These are phyloP conservation scores for Boletus tomentosulus DNA, from an alignment of 768 basidiomycete species.

Conservation along the genomic window DNA sequence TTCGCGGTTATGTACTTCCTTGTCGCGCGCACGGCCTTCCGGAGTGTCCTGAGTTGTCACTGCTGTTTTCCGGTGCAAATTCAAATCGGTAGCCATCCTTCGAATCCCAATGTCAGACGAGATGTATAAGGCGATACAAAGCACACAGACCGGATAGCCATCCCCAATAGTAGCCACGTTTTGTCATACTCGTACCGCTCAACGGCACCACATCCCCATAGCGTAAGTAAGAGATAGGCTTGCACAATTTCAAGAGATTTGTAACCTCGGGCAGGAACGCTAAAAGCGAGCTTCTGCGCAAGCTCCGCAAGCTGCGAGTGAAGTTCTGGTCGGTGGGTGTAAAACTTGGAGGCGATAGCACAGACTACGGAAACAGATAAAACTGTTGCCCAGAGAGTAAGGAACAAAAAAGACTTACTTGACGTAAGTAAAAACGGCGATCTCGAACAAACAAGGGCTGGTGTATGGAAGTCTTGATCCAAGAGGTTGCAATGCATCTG, in stretches of 20 bases:
- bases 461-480: conserved; percentile 88
- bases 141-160: conserved; percentile 66
- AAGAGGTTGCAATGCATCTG: conserved; percentile 80
- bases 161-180: conserved; percentile 87
- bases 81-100: conserved; percentile 95
- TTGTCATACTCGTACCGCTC: conserved; percentile 96
- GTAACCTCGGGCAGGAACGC: conserved; percentile 79
- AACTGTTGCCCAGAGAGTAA: neutral
- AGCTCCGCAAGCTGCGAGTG: conserved; percentile 76
- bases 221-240: conserved; percentile 82
- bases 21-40: conserved; percentile 76
- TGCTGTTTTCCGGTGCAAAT: conserved; percentile 84
- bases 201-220: conserved; percentile 93
- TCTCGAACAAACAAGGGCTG: conserved; percentile 87
- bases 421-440: conserved; percentile 95
- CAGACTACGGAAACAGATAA: conserved; percentile 57
- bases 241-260: conserved; percentile 96
- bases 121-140: neutral
- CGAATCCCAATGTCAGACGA: conserved; percentile 9
- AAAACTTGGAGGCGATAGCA: conserved; percentile 91
- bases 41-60: conserved; percentile 57
- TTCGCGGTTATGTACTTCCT: conserved; percentile 91
- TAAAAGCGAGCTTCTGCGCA: conserved; percentile 84
- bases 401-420: conserved; percentile 45
- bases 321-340: conserved; percentile 75